Base-by-base conservation (phyloP, 2,329 filamentous ascomycete genomes). In the Dactylellina cionopaga region DNA sequence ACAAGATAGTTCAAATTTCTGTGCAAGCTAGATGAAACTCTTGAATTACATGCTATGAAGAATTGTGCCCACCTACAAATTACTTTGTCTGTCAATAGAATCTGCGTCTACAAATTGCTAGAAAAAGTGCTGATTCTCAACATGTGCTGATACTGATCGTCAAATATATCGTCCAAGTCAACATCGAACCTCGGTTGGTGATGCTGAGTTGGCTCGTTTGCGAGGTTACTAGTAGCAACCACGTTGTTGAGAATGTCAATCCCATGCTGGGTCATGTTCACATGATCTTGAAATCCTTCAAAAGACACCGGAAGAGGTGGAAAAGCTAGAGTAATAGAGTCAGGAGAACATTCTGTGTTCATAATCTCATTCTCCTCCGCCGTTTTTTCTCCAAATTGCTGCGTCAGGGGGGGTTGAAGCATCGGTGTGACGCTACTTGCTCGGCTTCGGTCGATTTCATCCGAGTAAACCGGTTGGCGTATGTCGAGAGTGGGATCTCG, bases 391-490 rank as follows among this genome's bases (percentile, higher is more conserved):
- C n/a, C 37, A 9, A n/a, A 15, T n/a, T 5, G 37, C n/a, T 15
- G 37, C n/a, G n/a, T 41, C 6, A 7, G n/a, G 17, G 37, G 37
- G 5, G 37, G 9, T 17, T 41, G 37, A 10, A 41, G 5, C 37
- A 41, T 41, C n/a, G 37, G 37, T 5, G 37, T 41, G 37, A 41
- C 37, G 37, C 37, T 41, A n/a, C n/a, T 41, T 7, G 37, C 37
- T 41, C 37, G 6, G 17, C 37, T 41, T 15, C 7, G 9, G 29
- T 66, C 62, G 17, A 66, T 56, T 15, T 69, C 54, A 22, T 69
- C 55, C n/a, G 52, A 59, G 54, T 69, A 69, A 10, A 56, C 64
- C 2, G 64, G 64, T 54, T 60, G 51, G 11, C 43, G 59, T 25
- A 69, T 69, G 17, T 69, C 55, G 15, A 69, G 54, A n/a, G 52